Base-by-base conservation (phyloP, 1,284 basidiomycete genomes). In the Inonotus hispidus region DNA sequence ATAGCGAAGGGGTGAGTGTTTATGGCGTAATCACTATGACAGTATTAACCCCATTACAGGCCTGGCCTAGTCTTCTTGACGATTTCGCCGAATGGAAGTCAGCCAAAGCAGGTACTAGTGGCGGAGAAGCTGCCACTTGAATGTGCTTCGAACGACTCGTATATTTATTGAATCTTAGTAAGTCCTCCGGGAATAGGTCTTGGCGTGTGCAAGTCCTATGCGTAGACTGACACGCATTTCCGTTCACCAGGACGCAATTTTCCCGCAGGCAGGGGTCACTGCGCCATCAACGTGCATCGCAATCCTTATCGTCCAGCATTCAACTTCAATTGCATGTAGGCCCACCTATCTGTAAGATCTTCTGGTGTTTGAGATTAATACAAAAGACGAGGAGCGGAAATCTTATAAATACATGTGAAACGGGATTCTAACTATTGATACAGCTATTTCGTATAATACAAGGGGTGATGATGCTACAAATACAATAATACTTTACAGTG, bases 41-140 rank as follows among this genome's bases (percentile, higher is more conserved):
- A 43, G 41, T 43, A 27, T 41, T 56, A 50, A 58, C 65, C 55
- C 59, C 55, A 41, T 61, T 35, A 59, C 8, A 90, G 87, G 88
- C 88, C 7, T 91, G 88, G 89, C 88, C 88, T 0, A 87, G 86
- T 10, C 72, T 90, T 66, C 69, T 91, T 21, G 89, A 91, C 67
- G 87, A 90, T 62, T 91, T 89, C 67, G 85, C 84, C 4, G 71
- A 69, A 10, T 88, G 84, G 85, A 88, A 85, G 74, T 83, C 71
- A 54, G 62, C 56, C 29, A 70, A 66, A 55, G 16, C 13, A 16
- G 56, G 25, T 14, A 29, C 27, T 14, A 25, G 21, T 8, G 5
- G 27, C 11, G 45, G 46, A 38, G 29, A 3, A 29, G 32, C 29
- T 3, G 19, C 45, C 46, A 2, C 55, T 23, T 56, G 27, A 56